Percentiles rank a stretch among this genome's conserved stretches.
Conservation (phyloP, 2,329 filamentous ascomycete species). For the Aspergillus carbonarius region DNA sequence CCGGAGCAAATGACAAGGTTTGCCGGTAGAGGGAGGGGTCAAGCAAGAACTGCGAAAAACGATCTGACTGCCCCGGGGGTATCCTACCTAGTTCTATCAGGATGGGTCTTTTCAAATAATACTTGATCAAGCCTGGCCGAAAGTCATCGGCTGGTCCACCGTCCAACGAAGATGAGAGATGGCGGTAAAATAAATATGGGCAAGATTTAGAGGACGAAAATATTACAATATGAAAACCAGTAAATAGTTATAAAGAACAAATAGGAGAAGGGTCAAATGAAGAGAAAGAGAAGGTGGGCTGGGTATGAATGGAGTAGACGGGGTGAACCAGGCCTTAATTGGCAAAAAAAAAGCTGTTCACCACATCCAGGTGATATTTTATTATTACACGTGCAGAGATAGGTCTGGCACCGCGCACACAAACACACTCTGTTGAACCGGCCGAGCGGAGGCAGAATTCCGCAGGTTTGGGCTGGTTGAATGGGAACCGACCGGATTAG, state of each 20-base stretch:
- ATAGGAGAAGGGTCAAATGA: constrained; percentile 6
- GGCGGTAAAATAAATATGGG: constrained; percentile 10
- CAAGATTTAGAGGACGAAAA: constrained; percentile 9
- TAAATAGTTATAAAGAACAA: constrained; percentile 32
- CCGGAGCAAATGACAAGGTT: not conserved
- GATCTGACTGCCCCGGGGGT: not conserved
- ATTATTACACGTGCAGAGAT: constrained; percentile 9
- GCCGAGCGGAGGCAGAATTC: constrained; percentile 18
- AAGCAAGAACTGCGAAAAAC: not conserved
- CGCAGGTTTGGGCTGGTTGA: constrained; percentile 31
- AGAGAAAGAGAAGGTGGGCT: constrained; percentile 11
- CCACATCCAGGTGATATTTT: constrained; percentile 5
- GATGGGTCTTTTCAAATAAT: not conserved
- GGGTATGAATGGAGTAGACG: not conserved
- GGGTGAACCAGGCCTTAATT: constrained; percentile 1
- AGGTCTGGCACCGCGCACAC: constrained; percentile 2
- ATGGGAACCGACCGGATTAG: constrained; percentile 30
- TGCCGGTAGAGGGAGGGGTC: not conserved
- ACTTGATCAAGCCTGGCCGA: constrained; percentile 1
- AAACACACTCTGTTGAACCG: constrained; percentile 28
- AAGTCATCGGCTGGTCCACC: constrained; percentile 5
- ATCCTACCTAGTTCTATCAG: constrained; percentile 7
- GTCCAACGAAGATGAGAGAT: constrained; percentile 7
- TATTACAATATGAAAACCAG: constrained; percentile 8
- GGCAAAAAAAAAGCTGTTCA: constrained; percentile 10